Evolutionary conservation across 495 filamentous ascomycete species (phyloP), one percentile per base, ranked within the genome.

Genomic region (Penicillium parvum): DNA sequence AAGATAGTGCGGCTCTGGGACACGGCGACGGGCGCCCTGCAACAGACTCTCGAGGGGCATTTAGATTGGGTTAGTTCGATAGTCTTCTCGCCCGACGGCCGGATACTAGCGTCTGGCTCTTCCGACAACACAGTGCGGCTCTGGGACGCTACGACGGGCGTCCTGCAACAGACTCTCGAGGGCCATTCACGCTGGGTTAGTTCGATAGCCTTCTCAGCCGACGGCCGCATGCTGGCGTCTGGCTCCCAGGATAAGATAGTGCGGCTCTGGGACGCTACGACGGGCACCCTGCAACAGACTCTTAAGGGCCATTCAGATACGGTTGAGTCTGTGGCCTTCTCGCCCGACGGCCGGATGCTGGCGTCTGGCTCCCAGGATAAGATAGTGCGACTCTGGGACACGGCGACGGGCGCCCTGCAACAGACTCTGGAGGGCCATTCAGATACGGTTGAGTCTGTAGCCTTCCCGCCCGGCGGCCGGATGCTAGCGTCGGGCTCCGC

Each of bases 251-350:
- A n/a, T n/a, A n/a, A n/a, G n/a, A n/a, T n/a, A n/a, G n/a, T n/a
- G n/a, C n/a, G n/a, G n/a, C n/a, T n/a, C n/a, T n/a, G n/a, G n/a
- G n/a, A n/a, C n/a, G n/a, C n/a, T n/a, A n/a, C n/a, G n/a, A n/a
- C n/a, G n/a, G n/a, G n/a, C n/a, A n/a, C n/a, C n/a, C n/a, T n/a
- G n/a, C n/a, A n/a, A n/a, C n/a, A n/a, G n/a, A n/a, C n/a, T n/a
- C n/a, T n/a, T n/a, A n/a, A n/a, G n/a, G n/a, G n/a, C n/a, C n/a
- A n/a, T n/a, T n/a, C n/a, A n/a, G n/a, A n/a, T n/a, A n/a, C n/a
- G n/a, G n/a, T n/a, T n/a, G n/a, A n/a, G n/a, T n/a, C n/a, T n/a
- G 43, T 59, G 12, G 47, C 45, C 5, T 61, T 63, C 43, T 68
- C 60, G 5, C 36, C 42, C 8, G 54, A 61, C 18, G 50, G 44